A percentile compares a stretch with the other conserved stretches of the same genome.
phyloP scores from a whole-genome alignment of 2,329 filamentous ascomycete species.

The Thelonectria discophora region DNA sequence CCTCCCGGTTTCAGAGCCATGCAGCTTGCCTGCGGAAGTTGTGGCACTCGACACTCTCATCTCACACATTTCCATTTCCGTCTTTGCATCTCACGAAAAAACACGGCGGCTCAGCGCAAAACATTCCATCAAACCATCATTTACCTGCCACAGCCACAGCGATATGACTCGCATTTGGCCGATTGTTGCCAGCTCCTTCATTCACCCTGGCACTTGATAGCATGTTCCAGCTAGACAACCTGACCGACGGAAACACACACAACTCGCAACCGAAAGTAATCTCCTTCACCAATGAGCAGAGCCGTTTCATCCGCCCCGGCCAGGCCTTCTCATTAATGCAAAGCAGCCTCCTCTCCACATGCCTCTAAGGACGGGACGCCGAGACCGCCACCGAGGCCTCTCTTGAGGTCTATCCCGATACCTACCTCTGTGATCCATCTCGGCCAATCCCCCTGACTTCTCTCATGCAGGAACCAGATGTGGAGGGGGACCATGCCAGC shows the following conservation, averaged over 20 bases:
- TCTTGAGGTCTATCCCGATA: not conserved
- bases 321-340: slow-evolving; percentile 17
- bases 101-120: not conserved
- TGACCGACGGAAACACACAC: slow-evolving; percentile 10
- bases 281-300: slow-evolving; percentile 17
- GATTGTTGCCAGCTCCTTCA: slow-evolving; percentile 11
- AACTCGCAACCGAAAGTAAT: slow-evolving; percentile 10
- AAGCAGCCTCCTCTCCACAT: slow-evolving; percentile 24
- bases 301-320: slow-evolving; percentile 9
- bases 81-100: not conserved
- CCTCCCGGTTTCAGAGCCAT: not conserved
- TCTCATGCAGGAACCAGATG: slow-evolving; percentile 43
- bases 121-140: slow-evolving; percentile 1
- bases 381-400: slow-evolving; percentile 11
- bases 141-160: not conserved
- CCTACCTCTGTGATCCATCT: slow-evolving; percentile 20
- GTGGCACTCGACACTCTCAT: not conserved
- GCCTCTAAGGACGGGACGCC: not conserved
- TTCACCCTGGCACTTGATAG: slow-evolving; percentile 20
- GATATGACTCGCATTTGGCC: slow-evolving; percentile 11
- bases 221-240: slow-evolving; percentile 16
- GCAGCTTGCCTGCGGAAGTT: not conserved
- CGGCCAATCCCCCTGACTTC: slow-evolving; percentile 21
- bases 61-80: not conserved
- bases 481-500: slow-evolving; percentile 6